Evolutionary conservation across 495 filamentous ascomycete genomes (phyloP).

Genomic region (Cenococcum geophilum): DNA sequence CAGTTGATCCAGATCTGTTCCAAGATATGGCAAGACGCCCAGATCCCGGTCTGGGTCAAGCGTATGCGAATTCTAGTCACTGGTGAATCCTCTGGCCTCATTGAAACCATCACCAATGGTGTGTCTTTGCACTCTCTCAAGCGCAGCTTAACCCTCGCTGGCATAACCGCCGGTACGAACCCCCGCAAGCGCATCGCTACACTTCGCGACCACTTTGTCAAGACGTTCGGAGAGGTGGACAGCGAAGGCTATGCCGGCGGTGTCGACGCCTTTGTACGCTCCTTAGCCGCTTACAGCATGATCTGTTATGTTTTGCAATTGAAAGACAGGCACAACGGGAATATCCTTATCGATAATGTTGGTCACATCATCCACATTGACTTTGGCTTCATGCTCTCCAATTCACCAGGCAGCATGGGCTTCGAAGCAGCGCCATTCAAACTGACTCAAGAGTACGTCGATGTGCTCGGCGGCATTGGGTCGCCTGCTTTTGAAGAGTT

Average conservation of each 20-base stretch:
- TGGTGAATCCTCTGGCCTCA: slow-evolving; percentile 67
- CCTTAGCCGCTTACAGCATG: slow-evolving; percentile 67
- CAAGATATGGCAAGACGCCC: slow-evolving; percentile 68
- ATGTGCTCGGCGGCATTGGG: slow-evolving; percentile 62
- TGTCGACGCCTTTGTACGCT: slow-evolving; percentile 63
- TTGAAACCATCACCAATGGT: slow-evolving; percentile 76
- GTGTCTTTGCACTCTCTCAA: slow-evolving; percentile 71
- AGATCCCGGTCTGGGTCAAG: slow-evolving; percentile 70
- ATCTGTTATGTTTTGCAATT: slow-evolving; percentile 71
- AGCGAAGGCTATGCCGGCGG: slow-evolving; percentile 56
- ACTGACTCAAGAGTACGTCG: slow-evolving; percentile 69
- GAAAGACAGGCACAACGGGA: slow-evolving; percentile 77
- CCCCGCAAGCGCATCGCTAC: slow-evolving; percentile 63
- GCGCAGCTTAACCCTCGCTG: slow-evolving; percentile 63
- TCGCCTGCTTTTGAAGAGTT: slow-evolving; percentile 59
- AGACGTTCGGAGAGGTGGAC: slow-evolving; percentile 61
- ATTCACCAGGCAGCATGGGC: slow-evolving; percentile 67
- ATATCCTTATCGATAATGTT: slow-evolving; percentile 70
- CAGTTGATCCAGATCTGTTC: slow-evolving; percentile 68
- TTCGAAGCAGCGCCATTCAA: slow-evolving; percentile 78
- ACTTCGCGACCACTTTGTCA: slow-evolving; percentile 68
- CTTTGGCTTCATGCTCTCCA: slow-evolving; percentile 77
- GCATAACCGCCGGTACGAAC: slow-evolving; percentile 58
- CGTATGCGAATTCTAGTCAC: slow-evolving; percentile 74
- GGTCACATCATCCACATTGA: slow-evolving; percentile 78